These are phyloP conservation scores for Pistacia integerrima DNA, from an alignment of 345 rosid species.

Conservation along the genomic window DNA sequence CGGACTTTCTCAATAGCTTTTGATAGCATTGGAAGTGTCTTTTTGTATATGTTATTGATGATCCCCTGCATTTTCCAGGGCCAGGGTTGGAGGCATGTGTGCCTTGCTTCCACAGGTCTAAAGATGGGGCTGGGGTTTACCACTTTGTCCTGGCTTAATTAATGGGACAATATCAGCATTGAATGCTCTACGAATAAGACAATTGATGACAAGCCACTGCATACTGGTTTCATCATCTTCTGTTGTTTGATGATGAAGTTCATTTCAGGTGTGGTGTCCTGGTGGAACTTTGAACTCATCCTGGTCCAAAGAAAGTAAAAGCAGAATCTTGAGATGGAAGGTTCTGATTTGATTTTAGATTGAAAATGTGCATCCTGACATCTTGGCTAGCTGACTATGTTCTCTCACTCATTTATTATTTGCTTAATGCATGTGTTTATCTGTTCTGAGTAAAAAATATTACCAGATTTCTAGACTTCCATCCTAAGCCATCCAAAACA, in stretches of 20 bases:
- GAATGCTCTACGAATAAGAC: conserved; percentile 22
- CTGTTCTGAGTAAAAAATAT: neutral
- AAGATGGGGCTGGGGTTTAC: conserved; percentile 38
- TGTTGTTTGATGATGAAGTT: conserved; percentile 14
- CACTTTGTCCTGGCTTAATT: conserved; percentile 21
- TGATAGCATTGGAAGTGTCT: conserved; percentile 18
- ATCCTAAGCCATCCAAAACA: neutral
- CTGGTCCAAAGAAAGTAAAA: conserved; percentile 12
- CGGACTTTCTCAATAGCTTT: conserved; percentile 15
- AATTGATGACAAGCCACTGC: conserved; percentile 10
- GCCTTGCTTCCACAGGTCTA: conserved; percentile 47
- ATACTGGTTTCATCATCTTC: conserved; percentile 11
- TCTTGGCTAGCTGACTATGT: conserved; percentile 1
- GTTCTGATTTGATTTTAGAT: conserved; percentile 10
- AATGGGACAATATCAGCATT: conserved; percentile 33
- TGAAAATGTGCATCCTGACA: neutral
- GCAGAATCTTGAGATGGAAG: conserved; percentile 6
- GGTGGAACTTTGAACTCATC: neutral
- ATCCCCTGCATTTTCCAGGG: conserved; percentile 56
- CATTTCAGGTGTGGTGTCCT: conserved; percentile 21
- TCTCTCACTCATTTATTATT: conserved; percentile 1
- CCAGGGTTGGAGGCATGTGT: conserved; percentile 41
- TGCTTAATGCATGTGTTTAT: neutral
- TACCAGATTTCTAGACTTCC: neutral
- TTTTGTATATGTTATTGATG: conserved; percentile 36